phyloP scores from a whole-genome alignment of 202 grass and related monocot species.

The Carex arenaria region DNA sequence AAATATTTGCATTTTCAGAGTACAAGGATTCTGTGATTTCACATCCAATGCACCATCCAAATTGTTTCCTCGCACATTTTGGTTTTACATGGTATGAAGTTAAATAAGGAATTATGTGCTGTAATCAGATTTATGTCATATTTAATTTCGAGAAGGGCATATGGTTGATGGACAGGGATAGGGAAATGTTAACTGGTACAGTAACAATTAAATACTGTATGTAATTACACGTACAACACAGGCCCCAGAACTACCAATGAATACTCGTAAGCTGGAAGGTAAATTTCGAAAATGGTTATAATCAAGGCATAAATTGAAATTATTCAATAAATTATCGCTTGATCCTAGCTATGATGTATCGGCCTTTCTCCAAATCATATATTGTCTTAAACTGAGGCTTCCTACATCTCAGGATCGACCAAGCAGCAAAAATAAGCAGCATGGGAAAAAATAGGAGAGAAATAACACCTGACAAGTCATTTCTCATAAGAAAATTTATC shows the following conservation, averaged over 20 bases:
- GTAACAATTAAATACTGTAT: neutral
- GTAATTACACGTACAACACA: conserved; percentile 13
- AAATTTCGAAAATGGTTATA: neutral
- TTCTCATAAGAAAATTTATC: conserved; percentile 24
- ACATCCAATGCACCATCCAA: neutral
- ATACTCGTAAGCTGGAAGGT: neutral
- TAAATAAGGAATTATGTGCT: neutral
- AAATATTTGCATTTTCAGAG: conserved; percentile 7
- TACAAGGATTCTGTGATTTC: neutral
- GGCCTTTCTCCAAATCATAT: conserved; percentile 73
- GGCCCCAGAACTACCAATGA: conserved; percentile 7
- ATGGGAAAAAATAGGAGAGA: conserved; percentile 37
- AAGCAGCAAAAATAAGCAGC: conserved; percentile 49
- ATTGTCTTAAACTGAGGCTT: conserved; percentile 52
- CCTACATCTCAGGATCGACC: conserved; percentile 50
- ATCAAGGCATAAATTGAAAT: neutral
- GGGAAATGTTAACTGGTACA: neutral
- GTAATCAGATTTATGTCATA: neutral
- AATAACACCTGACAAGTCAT: conserved; percentile 36
- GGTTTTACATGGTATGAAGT: neutral
- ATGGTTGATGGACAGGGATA: neutral
- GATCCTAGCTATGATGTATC: conserved; percentile 56
- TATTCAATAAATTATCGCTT: conserved; percentile 34
- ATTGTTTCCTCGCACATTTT: neutral
- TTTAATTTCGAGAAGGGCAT: neutral